A percentile compares a stretch with the other conserved stretches of the same genome.
Evolutionary conservation across 306 rosid species (phyloP).

Genomic region (Sesbania bispinosa): DNA sequence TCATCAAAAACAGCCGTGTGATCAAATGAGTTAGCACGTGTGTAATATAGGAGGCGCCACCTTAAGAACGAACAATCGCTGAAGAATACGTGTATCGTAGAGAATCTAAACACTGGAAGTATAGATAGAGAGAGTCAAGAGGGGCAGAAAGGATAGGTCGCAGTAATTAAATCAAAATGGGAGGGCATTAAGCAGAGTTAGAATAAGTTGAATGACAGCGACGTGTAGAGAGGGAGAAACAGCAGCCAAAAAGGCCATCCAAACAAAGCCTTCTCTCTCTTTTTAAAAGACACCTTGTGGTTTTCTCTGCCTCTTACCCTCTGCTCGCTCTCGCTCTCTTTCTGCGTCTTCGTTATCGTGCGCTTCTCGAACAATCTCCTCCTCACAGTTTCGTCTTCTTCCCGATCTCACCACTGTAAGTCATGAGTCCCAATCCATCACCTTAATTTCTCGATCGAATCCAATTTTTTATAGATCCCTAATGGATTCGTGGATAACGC

Average conservation of each 20-base stretch:
- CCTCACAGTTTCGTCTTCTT: conserved; percentile 54
- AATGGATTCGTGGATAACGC: conserved; percentile 15
- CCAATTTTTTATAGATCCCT: conserved; percentile 55
- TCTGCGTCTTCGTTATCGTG: conserved; percentile 43
- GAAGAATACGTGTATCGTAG: not conserved
- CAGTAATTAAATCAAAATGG: conserved; percentile 28
- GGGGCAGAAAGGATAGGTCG: not conserved
- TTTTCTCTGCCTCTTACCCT: conserved; percentile 35
- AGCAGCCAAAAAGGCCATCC: conserved; percentile 63
- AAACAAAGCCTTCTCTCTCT: conserved; percentile 44
- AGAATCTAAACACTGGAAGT: not conserved
- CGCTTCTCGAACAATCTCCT: conserved; percentile 67
- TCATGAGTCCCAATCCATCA: conserved; percentile 29
- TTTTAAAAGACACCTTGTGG: conserved; percentile 44
- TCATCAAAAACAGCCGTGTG: not conserved
- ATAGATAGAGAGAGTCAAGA: too few species aligned
- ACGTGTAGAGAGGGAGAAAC: conserved; percentile 36
- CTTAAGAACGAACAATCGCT: not conserved
- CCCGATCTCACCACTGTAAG: conserved; percentile 83
- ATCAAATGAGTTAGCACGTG: not conserved
- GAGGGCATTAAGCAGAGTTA: conserved; percentile 31
- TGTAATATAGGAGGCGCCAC: not conserved
- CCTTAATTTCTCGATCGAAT: conserved; percentile 25
- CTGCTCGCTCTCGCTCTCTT: conserved; percentile 11
- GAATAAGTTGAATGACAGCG: conserved; percentile 50